Evolutionary conservation across 176 grass and related monocot species (phyloP).

Genomic region (Carex myosuroides): DNA sequence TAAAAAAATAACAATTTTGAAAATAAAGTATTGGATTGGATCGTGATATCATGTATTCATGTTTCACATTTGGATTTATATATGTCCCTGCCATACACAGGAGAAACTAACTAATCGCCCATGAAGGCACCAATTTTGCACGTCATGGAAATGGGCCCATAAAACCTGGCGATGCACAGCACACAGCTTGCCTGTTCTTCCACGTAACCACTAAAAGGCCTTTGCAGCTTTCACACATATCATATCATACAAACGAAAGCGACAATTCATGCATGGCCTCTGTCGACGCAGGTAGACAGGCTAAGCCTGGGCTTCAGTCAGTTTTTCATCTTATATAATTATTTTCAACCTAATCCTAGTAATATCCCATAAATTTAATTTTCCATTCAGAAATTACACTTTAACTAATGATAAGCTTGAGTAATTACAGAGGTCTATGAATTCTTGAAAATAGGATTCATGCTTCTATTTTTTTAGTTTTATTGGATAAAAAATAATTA

Average conservation of each 20-base stretch:
- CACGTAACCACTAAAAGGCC: slow-evolving; percentile 3
- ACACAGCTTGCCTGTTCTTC: background rate
- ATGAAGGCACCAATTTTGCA: background rate
- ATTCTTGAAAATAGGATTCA: too few relatives aligned
- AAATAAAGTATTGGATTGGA: background rate
- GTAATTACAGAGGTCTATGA: background rate
- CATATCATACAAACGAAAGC: slow-evolving; percentile 5
- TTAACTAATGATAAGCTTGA: background rate
- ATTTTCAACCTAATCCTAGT: background rate
- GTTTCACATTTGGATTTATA: background rate
- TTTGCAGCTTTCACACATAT: slow-evolving; percentile 10
- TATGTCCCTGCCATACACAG: background rate
- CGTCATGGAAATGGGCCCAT: background rate
- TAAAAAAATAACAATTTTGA: background rate
- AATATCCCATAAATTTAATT: background rate
- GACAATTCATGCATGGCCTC: slow-evolving; percentile 26
- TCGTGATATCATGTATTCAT: background rate
- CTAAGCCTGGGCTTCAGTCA: background rate
- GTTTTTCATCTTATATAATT: background rate
- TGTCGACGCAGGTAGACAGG: background rate
- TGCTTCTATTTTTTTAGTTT: too few relatives aligned
- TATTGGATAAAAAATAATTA: too few relatives aligned
- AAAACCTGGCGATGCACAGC: background rate
- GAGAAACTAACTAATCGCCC: background rate
- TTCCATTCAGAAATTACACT: background rate